Conservation (phyloP, 1,284 basidiomycete genomes). For the Rhodofomes roseus region DNA sequence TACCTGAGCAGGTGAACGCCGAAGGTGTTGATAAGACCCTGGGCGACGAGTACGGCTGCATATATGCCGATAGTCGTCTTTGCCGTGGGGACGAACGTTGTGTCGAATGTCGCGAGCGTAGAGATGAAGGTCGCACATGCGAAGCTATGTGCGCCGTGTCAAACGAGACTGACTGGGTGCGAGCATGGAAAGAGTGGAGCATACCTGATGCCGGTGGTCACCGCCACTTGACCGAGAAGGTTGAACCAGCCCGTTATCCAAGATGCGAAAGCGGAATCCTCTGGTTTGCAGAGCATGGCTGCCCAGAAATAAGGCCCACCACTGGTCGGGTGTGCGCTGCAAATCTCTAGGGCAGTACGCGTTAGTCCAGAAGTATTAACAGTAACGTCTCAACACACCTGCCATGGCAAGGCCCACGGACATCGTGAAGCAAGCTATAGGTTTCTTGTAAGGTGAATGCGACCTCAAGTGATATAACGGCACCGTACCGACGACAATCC, state of each 20-base stretch:
- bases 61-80: slow-evolving; percentile 69
- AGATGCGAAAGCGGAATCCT: slow-evolving; percentile 57
- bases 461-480: too few relatives aligned
- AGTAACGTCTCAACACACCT: slow-evolving; percentile 33
- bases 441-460: not conserved
- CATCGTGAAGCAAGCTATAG: slow-evolving; percentile 58
- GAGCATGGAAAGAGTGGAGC: not conserved
- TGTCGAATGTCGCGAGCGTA: slow-evolving; percentile 55
- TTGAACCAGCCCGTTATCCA: slow-evolving; percentile 79
- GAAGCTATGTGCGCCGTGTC: too few relatives aligned
- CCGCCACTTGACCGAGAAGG: slow-evolving; percentile 70
- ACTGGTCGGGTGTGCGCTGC: slow-evolving; percentile 70
- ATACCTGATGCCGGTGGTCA: slow-evolving; percentile 71
- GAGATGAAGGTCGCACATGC: slow-evolving; percentile 69
- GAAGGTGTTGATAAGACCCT: slow-evolving; percentile 72
- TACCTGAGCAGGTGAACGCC: slow-evolving; percentile 61
- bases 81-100: slow-evolving; percentile 51
- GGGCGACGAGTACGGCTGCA: slow-evolving; percentile 62
- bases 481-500: slow-evolving; percentile 53
- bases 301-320: slow-evolving; percentile 78
- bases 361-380: not conserved
- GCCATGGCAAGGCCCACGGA: slow-evolving; percentile 68
- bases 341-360: slow-evolving; percentile 50
- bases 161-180: not conserved
- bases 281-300: slow-evolving; percentile 59